These are phyloP conservation scores for Thoreauomyces humboldtii DNA, from an alignment of 192 early-diverging fungal genomes.

Conservation along the genomic window DNA sequence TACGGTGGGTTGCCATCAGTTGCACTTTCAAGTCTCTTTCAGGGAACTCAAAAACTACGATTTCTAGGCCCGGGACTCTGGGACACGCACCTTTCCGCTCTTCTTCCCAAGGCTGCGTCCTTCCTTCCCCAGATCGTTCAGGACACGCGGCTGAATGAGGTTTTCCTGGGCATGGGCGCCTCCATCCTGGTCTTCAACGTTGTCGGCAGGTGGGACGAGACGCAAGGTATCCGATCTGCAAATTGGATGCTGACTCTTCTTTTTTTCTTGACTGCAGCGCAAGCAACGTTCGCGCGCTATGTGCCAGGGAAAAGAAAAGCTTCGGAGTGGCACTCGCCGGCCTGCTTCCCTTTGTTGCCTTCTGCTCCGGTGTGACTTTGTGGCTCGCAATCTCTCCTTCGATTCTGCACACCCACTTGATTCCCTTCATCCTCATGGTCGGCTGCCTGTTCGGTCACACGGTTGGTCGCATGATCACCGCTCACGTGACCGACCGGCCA, in stretches of 20 bases:
- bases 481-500: slow-evolving; percentile 78
- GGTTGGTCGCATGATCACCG: slow-evolving; percentile 81
- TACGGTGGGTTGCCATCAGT: slow-evolving; percentile 43
- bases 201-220: slow-evolving; percentile 49
- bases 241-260: slow-evolving; percentile 10
- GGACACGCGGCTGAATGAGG: slow-evolving; percentile 45
- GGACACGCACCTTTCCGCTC: slow-evolving; percentile 28
- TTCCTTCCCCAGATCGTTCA: slow-evolving; percentile 30
- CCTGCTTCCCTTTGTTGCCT: slow-evolving; percentile 62
- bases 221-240: neutral
- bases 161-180: slow-evolving; percentile 50
- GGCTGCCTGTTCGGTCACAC: slow-evolving; percentile 78
- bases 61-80: slow-evolving; percentile 46
- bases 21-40: neutral
- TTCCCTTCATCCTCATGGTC: slow-evolving; percentile 65
- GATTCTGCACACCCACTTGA: slow-evolving; percentile 63
- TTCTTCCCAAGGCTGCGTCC: slow-evolving; percentile 39
- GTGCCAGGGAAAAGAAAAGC: slow-evolving; percentile 53
- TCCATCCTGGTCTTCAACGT: slow-evolving; percentile 54
- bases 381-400: slow-evolving; percentile 70
- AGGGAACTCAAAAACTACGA: slow-evolving; percentile 7
- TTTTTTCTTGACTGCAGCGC: slow-evolving; percentile 39
- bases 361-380: slow-evolving; percentile 46
- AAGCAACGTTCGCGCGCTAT: slow-evolving; percentile 59
- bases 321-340: slow-evolving; percentile 57